Base-by-base conservation (phyloP, 495 filamentous ascomycete genomes). In the Aspergillus taichungensis region DNA sequence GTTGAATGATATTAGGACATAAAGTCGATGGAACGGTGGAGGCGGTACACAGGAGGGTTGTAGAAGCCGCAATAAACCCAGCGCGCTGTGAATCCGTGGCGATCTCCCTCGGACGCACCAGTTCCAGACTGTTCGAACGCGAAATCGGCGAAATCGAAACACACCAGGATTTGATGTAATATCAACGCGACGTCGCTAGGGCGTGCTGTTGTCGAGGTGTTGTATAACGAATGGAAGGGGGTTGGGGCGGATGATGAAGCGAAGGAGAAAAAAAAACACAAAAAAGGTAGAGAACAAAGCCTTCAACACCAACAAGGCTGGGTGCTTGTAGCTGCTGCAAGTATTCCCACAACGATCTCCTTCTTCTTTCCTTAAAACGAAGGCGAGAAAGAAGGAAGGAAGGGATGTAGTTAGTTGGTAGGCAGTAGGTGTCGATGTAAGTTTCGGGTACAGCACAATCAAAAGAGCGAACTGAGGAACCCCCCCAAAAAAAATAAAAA, bases 361-460 rank as follows among this genome's bases (percentile, higher is more conserved):
- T 47, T 57, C 58, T 61, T 58, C 55, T 61, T 59, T 61, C 55
- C 55, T 53, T 49, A 47, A 24, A 55, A 55, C 50, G 49, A 50
- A 37, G 53, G 42, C 47, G 43, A 53, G 51, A 47, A 54, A 46
- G 45, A 51, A 51, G 52, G 57, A 46, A 51, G 49, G 53, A 48
- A 51, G 52, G 57, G 44, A 51, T 46, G 53, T 47, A 51, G 45
- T 30, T 31, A 47, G 49, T 55, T 30, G 29, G 13, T 42, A 18
- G 54, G 47, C 39, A 45, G 43, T 37, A 49, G 39, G 57, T 49
- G 42, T 49, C 50, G 50, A 49, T 57, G 47, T 37, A 49, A 28
- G 27, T 28, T 45, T 37, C 43, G 43, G 43, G 43, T 44, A 24
- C 24, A 45, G 18, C 36, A 46, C 8, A 37, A 46, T 38, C 6